phyloP scores from a whole-genome alignment of 345 rosid species.

The Firmiana major region DNA sequence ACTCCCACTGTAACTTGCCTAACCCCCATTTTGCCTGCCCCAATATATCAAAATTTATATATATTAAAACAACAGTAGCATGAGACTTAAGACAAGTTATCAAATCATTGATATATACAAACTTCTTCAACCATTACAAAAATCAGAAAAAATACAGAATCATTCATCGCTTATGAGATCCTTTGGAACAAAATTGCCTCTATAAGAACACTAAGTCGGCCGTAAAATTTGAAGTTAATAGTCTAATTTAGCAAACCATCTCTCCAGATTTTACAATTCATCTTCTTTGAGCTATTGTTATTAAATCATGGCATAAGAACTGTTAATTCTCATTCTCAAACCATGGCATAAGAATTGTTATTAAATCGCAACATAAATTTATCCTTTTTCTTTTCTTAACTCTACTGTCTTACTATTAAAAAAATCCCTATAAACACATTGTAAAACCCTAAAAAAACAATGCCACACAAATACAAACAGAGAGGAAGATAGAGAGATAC shows the following conservation, averaged over 20 bases:
- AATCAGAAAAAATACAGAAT: background rate
- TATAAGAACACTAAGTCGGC: background rate
- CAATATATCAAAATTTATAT: conserved; percentile 1
- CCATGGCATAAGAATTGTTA: background rate
- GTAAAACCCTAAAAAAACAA: background rate
- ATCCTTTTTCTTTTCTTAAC: background rate
- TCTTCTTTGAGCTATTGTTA: background rate
- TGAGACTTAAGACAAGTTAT: background rate
- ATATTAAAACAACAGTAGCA: conserved; percentile 7
- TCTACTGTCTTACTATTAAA: background rate
- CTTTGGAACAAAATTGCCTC: background rate
- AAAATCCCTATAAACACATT: background rate
- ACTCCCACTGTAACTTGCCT: conserved; percentile 72
- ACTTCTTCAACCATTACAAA: background rate
- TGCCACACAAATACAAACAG: background rate
- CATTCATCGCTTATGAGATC: background rate
- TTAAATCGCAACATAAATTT: background rate
- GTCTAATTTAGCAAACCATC: background rate
- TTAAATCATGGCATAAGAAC: background rate
- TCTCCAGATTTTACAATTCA: conserved; percentile 2
- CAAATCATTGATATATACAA: background rate
- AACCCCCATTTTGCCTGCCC: conserved; percentile 57
- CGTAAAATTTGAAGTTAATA: background rate
- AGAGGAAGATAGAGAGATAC: conserved; percentile 26
- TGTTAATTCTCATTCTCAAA: background rate